Evolutionary conservation across 768 basidiomycete species (phyloP).

Genomic region (Candolleomyces eurysporus): DNA sequence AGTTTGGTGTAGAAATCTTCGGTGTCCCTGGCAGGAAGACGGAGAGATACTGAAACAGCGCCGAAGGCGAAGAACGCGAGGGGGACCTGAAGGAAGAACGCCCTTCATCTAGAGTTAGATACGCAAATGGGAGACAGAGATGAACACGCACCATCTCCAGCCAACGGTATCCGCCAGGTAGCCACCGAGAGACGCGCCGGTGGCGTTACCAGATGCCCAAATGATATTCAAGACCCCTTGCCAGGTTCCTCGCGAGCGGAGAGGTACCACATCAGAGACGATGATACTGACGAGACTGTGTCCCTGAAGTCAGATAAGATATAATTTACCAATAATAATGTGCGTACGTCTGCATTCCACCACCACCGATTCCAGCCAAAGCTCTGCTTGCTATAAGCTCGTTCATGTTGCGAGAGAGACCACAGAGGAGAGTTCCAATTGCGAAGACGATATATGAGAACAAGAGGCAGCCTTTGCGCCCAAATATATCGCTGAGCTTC

Average conservation of each 20-base stretch:
- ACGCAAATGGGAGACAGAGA: neutral
- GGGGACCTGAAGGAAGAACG: slow-evolving; percentile 62
- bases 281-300: slow-evolving; percentile 63
- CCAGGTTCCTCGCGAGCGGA: slow-evolving; percentile 66
- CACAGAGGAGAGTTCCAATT: slow-evolving; percentile 52
- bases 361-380: slow-evolving; percentile 59
- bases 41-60: slow-evolving; percentile 52
- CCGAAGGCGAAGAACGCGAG: slow-evolving; percentile 51
- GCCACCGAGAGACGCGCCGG: slow-evolving; percentile 64
- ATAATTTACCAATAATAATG: neutral
- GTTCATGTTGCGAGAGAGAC: slow-evolving; percentile 51
- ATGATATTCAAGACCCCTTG: slow-evolving; percentile 66
- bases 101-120: slow-evolving; percentile 30
- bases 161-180: slow-evolving; percentile 61
- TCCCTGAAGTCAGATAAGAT: neutral
- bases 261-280: slow-evolving; percentile 62
- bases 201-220: slow-evolving; percentile 53
- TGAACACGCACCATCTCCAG: slow-evolving; percentile 54
- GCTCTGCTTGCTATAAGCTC: slow-evolving; percentile 53
- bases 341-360: slow-evolving; percentile 61
- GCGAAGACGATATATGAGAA: slow-evolving; percentile 55
- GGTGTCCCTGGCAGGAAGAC: slow-evolving; percentile 42
- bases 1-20: slow-evolving; percentile 49
- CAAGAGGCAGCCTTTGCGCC: slow-evolving; percentile 55
- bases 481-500: slow-evolving; percentile 66